These are phyloP conservation scores for Globisporangium sylvaticum DNA, from an alignment of 352 stramenopile genomes.

Conservation along the genomic window DNA sequence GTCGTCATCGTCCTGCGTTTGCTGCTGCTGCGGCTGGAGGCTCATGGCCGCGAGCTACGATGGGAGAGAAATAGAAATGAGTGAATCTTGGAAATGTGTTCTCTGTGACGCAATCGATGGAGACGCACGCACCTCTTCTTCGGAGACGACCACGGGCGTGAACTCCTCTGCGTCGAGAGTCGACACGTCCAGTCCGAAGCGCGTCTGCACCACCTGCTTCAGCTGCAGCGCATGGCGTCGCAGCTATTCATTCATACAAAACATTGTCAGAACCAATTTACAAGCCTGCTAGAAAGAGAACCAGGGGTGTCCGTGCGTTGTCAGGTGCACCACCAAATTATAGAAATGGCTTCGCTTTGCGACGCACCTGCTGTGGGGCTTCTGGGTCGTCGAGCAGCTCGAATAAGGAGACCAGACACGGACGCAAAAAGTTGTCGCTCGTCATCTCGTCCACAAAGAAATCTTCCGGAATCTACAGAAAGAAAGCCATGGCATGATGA, in stretches of 20 bases:
- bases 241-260: conserved; percentile 19
- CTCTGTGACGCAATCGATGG: neutral
- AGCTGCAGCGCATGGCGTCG: conserved; percentile 25
- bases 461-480: conserved; percentile 46
- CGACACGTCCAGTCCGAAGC: conserved; percentile 31
- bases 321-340: conserved; percentile 2
- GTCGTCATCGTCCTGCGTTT: conserved; percentile 2
- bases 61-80: neutral
- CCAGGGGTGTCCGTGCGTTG: neutral
- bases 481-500: too few relatives aligned
- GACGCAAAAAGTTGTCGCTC: conserved; percentile 58
- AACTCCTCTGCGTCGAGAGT: conserved; percentile 31
- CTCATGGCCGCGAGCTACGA: conserved; percentile 8
- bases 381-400: conserved; percentile 56
- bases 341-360: neutral
- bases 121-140: conserved; percentile 29
- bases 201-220: conserved; percentile 29
- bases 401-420: conserved; percentile 55
- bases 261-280: neutral
- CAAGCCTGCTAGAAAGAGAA: neutral
- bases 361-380: conserved; percentile 31
- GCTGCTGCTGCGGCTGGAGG: neutral
- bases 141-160: conserved; percentile 39
- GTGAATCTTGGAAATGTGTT: neutral
- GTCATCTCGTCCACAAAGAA: conserved; percentile 71